Evolutionary conservation across 2,329 filamentous ascomycete species (phyloP).

Genomic region (Hansfordia pulvinata): DNA sequence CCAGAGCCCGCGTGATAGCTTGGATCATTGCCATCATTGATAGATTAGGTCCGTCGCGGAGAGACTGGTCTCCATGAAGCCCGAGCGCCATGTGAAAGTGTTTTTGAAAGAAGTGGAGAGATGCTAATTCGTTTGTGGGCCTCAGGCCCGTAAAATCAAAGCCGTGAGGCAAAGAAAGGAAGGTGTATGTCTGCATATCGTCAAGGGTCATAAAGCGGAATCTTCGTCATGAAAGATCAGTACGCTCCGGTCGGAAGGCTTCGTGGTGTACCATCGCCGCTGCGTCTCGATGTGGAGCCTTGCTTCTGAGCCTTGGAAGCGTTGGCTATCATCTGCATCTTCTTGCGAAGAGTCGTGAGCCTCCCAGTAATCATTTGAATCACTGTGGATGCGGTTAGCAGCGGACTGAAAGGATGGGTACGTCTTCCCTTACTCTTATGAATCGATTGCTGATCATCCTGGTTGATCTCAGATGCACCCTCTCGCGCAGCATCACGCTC

Average conservation of each 20-base stretch:
- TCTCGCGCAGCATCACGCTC: conserved; percentile 26
- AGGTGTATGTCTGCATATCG: conserved; percentile 18
- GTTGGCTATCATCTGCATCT: conserved; percentile 46
- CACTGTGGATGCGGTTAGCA: conserved; percentile 26
- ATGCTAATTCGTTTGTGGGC: no score
- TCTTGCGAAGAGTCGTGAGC: conserved; percentile 42
- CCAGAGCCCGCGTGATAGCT: no score
- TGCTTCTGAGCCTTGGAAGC: conserved; percentile 36
- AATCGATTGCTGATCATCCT: conserved; percentile 60
- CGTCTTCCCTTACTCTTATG: conserved; percentile 63
- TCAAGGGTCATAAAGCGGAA: conserved; percentile 16
- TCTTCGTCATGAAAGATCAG: conserved; percentile 11
- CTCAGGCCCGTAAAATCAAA: no score
- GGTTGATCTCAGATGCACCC: conserved; percentile 39
- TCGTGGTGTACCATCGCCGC: conserved; percentile 40
- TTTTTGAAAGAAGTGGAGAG: no score
- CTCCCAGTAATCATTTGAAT: conserved; percentile 48
- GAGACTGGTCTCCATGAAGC: no score
- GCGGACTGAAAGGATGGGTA: no score
- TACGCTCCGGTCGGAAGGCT: conserved; percentile 36
- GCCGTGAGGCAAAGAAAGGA: no score
- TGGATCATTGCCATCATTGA: no score
- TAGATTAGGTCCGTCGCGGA: no score
- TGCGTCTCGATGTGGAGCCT: conserved; percentile 30
- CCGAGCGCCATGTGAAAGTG: no score